Conservation (phyloP, 345 rosid species). For the Murraya koenigii region DNA sequence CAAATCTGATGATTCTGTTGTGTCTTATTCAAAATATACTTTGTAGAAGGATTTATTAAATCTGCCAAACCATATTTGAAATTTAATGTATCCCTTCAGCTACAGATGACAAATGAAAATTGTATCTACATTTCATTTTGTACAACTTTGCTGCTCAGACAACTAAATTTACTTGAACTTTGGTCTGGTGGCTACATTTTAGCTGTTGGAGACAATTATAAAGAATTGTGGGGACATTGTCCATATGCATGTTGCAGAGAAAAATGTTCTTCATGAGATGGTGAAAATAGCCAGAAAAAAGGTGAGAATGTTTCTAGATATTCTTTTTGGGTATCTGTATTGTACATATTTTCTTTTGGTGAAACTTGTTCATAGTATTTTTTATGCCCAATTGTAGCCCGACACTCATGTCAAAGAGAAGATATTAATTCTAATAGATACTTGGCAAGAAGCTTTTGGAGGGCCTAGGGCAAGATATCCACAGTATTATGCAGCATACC, state of each 20-base stretch:
- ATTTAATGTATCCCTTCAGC: not conserved
- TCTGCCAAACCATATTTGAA: not conserved
- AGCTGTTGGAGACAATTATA: constrained; percentile 95
- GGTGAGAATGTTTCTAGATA: constrained; percentile 44
- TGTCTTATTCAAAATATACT: not conserved
- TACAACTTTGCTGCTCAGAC: not conserved
- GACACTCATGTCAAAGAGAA: constrained; percentile 93
- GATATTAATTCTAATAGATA: constrained; percentile 80
- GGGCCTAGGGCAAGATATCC: constrained; percentile 98
- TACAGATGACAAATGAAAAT: not conserved
- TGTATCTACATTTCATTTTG: constrained; percentile 1
- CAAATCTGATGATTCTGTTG: not conserved
- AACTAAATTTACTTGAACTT: constrained; percentile 20
- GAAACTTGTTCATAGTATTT: constrained; percentile 30
- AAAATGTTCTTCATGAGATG: constrained; percentile 93
- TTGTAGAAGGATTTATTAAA: not conserved
- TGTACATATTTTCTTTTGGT: constrained; percentile 1
- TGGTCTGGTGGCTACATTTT: constrained; percentile 22
- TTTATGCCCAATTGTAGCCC: constrained; percentile 51
- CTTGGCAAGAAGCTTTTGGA: constrained; percentile 99
- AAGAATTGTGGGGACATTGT: constrained; percentile 99
- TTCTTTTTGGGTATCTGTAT: constrained; percentile 9
- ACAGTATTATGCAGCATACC: constrained; percentile 94
- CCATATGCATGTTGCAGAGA: constrained; percentile 99
- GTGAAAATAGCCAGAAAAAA: constrained; percentile 87